A percentile compares a stretch with the other conserved stretches of the same genome.
These are phyloP conservation scores for Fusarium phyllophilum DNA, from an alignment of 2,329 filamentous ascomycete species.

Conservation along the genomic window DNA sequence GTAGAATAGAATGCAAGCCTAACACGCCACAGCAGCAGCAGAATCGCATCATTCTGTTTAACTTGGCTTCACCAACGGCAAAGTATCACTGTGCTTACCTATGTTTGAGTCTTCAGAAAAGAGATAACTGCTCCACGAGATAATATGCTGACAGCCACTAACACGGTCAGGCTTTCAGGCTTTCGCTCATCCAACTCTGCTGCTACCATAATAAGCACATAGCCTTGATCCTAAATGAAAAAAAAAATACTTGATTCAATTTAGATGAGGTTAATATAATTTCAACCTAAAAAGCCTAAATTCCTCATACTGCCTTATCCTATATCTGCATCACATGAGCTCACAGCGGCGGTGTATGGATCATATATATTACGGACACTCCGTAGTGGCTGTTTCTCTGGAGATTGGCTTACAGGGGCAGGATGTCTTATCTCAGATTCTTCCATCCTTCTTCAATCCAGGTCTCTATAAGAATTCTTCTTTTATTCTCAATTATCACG, in stretches of 20 bases:
- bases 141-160: background rate
- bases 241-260: background rate
- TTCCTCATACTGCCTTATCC: background rate
- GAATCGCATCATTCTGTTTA: background rate
- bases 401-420: background rate
- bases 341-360: background rate
- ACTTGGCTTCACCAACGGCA: background rate
- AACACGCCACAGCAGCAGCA: background rate
- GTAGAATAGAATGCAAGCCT: background rate
- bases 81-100: background rate
- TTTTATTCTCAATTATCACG: background rate
- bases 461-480: background rate
- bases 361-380: background rate
- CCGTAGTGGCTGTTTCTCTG: conserved; percentile 11
- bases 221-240: background rate
- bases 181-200: rapidly evolving
- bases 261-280: background rate
- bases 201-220: background rate
- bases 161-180: background rate
- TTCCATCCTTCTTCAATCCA: background rate
- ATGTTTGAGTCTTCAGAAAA: background rate
- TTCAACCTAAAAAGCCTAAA: background rate
- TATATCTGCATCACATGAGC: conserved; percentile 9
- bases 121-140: background rate
- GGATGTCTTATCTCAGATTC: background rate